Base-by-base conservation (phyloP, 1,284 basidiomycete species). In the Fomitopsis betulina region DNA sequence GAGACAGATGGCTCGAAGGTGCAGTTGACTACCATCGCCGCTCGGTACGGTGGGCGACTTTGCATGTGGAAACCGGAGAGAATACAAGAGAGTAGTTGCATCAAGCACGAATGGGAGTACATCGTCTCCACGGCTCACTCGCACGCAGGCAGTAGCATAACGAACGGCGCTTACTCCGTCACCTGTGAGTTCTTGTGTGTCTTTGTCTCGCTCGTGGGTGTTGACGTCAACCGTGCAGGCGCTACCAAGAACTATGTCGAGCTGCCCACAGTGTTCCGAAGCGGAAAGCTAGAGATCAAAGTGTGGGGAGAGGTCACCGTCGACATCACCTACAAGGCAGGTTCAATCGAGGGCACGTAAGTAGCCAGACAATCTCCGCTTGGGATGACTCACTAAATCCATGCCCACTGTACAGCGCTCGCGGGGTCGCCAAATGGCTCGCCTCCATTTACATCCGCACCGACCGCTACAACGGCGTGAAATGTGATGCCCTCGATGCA, bases 211-310 rank as follows among this genome's bases (percentile, higher is more conserved):
- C 35, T 37, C 35, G 35, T 6, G 33, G 17, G 52, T 23, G 8
- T 5, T 21, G 21, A 13, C 27, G 1, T 19, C 19, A 12, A 5
- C 13, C n/a, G 27, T 49, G 3, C 51, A 73, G 71, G 70, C 57
- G 55, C 63, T 30, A 73, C 71, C 12, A 61, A 60, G 21, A 73
- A 73, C 60, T 62, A 60, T 30, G 60, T 70, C 50, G 60, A 67
- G 58, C 60, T 73, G 55, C 68, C 72, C 35, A 65, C 68, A 23
- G 59, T 63, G 21, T 64, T 63, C 56, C 66, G 65, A 53, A 62
- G 57, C 9, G 65, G 66, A 5, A 61, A 61, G 4, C 56, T 70
- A 32, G 65, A 66, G 32, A 68, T 74, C 58, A 65, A 62, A 56
- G 27, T 73, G 27, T 60, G 61, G 42, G 72, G 72, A 6, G 60